Percentiles rank a stretch among this genome's conserved stretches.
These are phyloP conservation scores for Raffaelea ambrosiae DNA, from an alignment of 2,329 filamentous ascomycete genomes.

Conservation along the genomic window DNA sequence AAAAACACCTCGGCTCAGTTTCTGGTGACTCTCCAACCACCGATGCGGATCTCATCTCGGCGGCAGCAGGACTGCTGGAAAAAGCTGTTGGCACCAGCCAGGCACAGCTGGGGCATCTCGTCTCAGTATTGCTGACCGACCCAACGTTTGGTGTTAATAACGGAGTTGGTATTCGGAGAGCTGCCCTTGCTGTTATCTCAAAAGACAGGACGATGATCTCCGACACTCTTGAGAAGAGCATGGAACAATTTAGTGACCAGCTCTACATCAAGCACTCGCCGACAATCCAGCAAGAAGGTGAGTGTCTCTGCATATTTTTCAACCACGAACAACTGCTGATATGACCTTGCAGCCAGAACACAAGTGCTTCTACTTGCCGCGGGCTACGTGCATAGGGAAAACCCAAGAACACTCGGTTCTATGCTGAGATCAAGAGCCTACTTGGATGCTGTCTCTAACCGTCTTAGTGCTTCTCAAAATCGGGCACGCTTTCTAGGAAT, in stretches of 20 bases:
- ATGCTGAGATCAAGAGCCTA: constrained; percentile 66
- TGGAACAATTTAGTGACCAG: constrained; percentile 73
- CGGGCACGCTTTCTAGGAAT: constrained; percentile 80
- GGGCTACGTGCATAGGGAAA: constrained; percentile 62
- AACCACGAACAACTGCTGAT: constrained; percentile 6
- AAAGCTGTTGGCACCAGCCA: constrained; percentile 38
- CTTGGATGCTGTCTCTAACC: constrained; percentile 73
- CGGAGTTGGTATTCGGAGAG: constrained; percentile 56
- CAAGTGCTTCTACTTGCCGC: constrained; percentile 71
- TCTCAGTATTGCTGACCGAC: constrained; percentile 56
- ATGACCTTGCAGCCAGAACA: constrained; percentile 53
- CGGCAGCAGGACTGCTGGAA: constrained; percentile 49
- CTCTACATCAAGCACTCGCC: constrained; percentile 81
- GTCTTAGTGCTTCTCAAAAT: constrained; percentile 67
- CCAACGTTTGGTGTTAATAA: constrained; percentile 58
- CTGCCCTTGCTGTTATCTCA: constrained; percentile 50
- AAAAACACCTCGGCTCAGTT: constrained; percentile 26
- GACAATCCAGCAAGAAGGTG: constrained; percentile 82
- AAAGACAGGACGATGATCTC: constrained; percentile 42
- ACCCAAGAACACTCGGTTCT: constrained; percentile 57
- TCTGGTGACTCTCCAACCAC: constrained; percentile 13
- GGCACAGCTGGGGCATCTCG: constrained; percentile 42
- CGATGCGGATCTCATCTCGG: constrained; percentile 34
- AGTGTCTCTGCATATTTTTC: constrained; percentile 5
- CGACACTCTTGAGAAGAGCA: constrained; percentile 55